Evolutionary conservation across 306 rosid genomes (phyloP).

Genomic region (Elaeagnus macrophylla): DNA sequence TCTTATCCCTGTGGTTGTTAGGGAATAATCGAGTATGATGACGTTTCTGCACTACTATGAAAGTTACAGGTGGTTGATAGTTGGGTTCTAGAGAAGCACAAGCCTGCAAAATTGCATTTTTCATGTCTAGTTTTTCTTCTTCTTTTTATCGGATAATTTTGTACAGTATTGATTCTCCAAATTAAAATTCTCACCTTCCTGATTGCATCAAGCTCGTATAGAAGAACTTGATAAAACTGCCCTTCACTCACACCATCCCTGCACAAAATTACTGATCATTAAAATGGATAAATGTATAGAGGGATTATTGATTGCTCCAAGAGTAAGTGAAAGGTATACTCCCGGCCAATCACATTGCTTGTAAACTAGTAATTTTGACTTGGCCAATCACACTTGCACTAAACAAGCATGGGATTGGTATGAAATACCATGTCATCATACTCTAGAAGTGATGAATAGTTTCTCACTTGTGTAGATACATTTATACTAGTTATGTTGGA

Average conservation of each 20-base stretch:
- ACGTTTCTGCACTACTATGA: slow-evolving; percentile 86
- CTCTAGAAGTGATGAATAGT: too few relatives aligned
- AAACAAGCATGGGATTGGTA: too few relatives aligned
- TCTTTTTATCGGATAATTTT: neutral
- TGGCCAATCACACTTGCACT: too few relatives aligned
- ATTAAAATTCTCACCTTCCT: slow-evolving; percentile 51
- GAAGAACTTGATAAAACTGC: slow-evolving; percentile 84
- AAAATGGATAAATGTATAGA: neutral
- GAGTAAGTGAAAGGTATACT: neutral
- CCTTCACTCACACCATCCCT: slow-evolving; percentile 98
- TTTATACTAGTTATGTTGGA: too few relatives aligned
- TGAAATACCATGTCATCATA: too few relatives aligned
- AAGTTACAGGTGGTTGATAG: slow-evolving; percentile 92
- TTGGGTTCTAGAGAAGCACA: slow-evolving; percentile 91
- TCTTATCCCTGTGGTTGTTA: slow-evolving; percentile 64
- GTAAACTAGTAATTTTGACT: too few relatives aligned
- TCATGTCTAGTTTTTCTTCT: slow-evolving; percentile 2
- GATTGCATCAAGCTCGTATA: slow-evolving; percentile 81
- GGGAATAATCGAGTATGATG: slow-evolving; percentile 87
- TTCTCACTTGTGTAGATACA: too few relatives aligned
- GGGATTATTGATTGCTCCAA: neutral
- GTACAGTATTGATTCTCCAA: neutral
- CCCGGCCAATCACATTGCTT: too few relatives aligned
- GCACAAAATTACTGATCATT: slow-evolving; percentile 16
- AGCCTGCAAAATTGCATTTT: slow-evolving; percentile 37